A percentile compares a stretch with the other conserved stretches of the same genome.
Conservation (phyloP, 2,329 filamentous ascomycete species). For the Elsinoe arachidis region DNA sequence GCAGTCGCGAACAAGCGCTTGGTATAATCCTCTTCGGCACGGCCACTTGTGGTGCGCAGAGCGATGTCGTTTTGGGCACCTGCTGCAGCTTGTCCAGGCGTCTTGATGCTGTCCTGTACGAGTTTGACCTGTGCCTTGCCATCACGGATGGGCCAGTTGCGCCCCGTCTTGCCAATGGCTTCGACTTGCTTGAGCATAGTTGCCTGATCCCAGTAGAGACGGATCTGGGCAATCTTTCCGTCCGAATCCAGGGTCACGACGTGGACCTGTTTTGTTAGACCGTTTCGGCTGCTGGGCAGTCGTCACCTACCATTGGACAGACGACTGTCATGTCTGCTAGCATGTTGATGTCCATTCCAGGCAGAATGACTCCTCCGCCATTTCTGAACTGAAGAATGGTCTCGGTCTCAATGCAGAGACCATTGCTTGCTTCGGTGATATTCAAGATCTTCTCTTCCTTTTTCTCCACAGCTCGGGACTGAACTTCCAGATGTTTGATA, state of each 20-base stretch:
- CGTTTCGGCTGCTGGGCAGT: neutral
- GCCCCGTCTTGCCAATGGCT: constrained; percentile 79
- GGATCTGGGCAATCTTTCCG: constrained; percentile 76
- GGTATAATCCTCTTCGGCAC: constrained; percentile 11
- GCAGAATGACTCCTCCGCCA: constrained; percentile 78
- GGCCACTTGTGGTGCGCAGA: constrained; percentile 1
- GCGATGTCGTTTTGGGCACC: constrained; percentile 26
- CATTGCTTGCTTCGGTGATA: constrained; percentile 60
- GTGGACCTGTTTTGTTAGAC: constrained; percentile 50
- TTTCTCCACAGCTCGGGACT: constrained; percentile 69
- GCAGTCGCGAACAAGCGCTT: constrained; percentile 58
- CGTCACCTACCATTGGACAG: constrained; percentile 64
- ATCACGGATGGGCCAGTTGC: constrained; percentile 92
- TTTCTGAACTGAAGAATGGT: constrained; percentile 73
- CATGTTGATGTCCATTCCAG: constrained; percentile 89
- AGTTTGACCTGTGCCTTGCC: constrained; percentile 74
- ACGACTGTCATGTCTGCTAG: constrained; percentile 70
- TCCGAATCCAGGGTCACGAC: constrained; percentile 73
- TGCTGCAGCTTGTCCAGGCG: constrained; percentile 26
- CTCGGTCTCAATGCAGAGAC: constrained; percentile 68
- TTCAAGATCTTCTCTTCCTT: constrained; percentile 70
- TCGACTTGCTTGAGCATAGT: constrained; percentile 88
- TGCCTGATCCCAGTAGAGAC: constrained; percentile 91
- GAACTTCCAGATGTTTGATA: constrained; percentile 67
- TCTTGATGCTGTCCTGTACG: constrained; percentile 27